phyloP scores from a whole-genome alignment of 1,284 basidiomycete genomes.

The Heterobasidion irregulare region DNA sequence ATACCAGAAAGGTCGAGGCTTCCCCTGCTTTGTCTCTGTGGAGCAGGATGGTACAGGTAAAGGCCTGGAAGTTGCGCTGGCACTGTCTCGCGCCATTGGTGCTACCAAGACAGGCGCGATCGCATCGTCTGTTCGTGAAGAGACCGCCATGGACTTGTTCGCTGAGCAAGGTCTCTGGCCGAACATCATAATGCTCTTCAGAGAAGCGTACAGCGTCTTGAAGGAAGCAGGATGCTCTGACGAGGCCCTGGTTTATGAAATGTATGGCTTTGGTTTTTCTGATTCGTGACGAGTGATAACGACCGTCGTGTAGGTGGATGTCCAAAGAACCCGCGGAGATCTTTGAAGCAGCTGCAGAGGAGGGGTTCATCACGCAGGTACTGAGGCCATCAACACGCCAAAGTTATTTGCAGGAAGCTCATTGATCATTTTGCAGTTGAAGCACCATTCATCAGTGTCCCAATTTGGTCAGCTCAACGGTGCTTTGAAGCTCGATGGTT shows the following conservation, averaged over 20 bases:
- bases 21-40: constrained; percentile 58
- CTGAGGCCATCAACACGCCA: not conserved
- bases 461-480: constrained; percentile 57
- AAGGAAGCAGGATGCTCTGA: constrained; percentile 62
- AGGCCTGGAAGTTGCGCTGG: constrained; percentile 38
- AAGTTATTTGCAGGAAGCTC: constrained; percentile 9
- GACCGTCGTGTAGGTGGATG: constrained; percentile 46
- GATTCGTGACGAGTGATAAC: not conserved
- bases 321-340: constrained; percentile 67
- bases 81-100: constrained; percentile 49
- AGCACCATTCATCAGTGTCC: constrained; percentile 53
- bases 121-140: constrained; percentile 53
- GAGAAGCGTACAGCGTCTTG: constrained; percentile 52
- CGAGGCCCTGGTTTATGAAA: constrained; percentile 60
- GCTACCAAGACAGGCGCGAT: constrained; percentile 62
- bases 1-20: constrained; percentile 52
- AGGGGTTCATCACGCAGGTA: constrained; percentile 51
- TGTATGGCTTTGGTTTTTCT: constrained; percentile 24
- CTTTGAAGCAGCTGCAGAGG: constrained; percentile 59
- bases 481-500: constrained; percentile 46
- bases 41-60: constrained; percentile 53
- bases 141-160: constrained; percentile 59
- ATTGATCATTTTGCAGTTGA: constrained; percentile 29
- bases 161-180: constrained; percentile 64
- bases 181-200: constrained; percentile 57